Base-by-base conservation (phyloP, 495 filamentous ascomycete species). In the Elaphomyces granulatus region DNA sequence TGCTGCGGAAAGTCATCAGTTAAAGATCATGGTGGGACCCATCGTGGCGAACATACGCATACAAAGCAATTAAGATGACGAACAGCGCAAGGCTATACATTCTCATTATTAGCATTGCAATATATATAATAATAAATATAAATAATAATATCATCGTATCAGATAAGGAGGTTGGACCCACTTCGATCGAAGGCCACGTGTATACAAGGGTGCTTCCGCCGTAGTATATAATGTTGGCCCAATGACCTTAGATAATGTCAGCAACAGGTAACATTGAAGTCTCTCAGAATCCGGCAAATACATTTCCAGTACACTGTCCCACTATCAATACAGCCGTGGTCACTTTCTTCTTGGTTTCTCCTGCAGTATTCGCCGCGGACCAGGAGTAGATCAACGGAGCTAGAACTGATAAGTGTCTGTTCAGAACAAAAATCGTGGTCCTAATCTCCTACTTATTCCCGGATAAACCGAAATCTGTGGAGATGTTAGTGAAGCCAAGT, bases 371-470 rank as follows among this genome's bases (percentile, higher is more conserved):
- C 43, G 64, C 71, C 0, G 71, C 67, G 1, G 66, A 70, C 74
- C 74, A 79, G 1, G 71, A 72, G 55, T 77, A 77, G 38, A 79
- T 72, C 40, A 79, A 49, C 1, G 75, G 75, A 6, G 71, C 71
- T 55, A 59, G 46, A 6, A 40, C 50, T 2, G 47, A 61, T 49
- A 59, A 54, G 48, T 60, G 12, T 28, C 23, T 12, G 54, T n/a
- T n/a, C n/a, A n/a, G n/a, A n/a, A n/a, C n/a, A n/a, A n/a, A n/a
- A n/a, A n/a, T n/a, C n/a, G n/a, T n/a, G n/a, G n/a, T n/a, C n/a
- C n/a, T n/a, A n/a, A n/a, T 60, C 60, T 59, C 59, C 16, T 59
- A 59, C 51, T 72, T 21, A 77, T 76, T 7, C 65, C 74, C 36
- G 51, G 72, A 52, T 53, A 78, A 34, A 55, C 70, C 47, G 56